These are phyloP conservation scores for Kodamaea nitidulidarum DNA, from an alignment of 805 yeast species.

Conservation along the genomic window DNA sequence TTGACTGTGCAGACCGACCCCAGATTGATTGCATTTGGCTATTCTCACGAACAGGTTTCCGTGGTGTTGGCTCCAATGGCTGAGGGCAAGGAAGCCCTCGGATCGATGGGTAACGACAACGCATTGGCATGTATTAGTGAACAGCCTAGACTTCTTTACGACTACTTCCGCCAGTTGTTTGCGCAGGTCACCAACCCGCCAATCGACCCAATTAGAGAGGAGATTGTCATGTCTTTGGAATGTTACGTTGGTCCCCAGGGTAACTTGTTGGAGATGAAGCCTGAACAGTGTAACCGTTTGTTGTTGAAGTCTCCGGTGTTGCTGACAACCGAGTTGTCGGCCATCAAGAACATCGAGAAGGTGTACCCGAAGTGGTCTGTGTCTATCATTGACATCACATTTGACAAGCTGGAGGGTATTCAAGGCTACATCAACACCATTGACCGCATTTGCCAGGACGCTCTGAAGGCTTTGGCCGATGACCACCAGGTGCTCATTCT, in stretches of 20 bases:
- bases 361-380: constrained; percentile 87
- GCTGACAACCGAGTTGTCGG: constrained; percentile 65
- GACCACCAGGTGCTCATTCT: constrained; percentile 71
- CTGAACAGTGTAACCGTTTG: constrained; percentile 87
- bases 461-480: constrained; percentile 77
- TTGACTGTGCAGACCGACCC: constrained; percentile 72
- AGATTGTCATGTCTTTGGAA: constrained; percentile 93
- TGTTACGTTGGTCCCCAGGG: constrained; percentile 99
- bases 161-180: constrained; percentile 91
- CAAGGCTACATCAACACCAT: constrained; percentile 81
- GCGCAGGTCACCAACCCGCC: constrained; percentile 99
- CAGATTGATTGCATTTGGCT: constrained; percentile 80
- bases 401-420: constrained; percentile 75
- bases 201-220: constrained; percentile 95
- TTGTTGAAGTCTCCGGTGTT: constrained; percentile 80
- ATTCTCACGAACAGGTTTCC: constrained; percentile 89
- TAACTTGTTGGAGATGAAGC: constrained; percentile 86
- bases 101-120: constrained; percentile 98
- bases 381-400: constrained; percentile 82
- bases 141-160: constrained; percentile 86
- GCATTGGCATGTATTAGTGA: constrained; percentile 93
- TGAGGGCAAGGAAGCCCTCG: constrained; percentile 89
- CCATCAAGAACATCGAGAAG: constrained; percentile 65
- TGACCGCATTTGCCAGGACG: constrained; percentile 83
- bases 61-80: constrained; percentile 92